Evolutionary conservation across 2,329 filamentous ascomycete genomes (phyloP).

Genomic region (Pseudogymnoascus verrucosus): DNA sequence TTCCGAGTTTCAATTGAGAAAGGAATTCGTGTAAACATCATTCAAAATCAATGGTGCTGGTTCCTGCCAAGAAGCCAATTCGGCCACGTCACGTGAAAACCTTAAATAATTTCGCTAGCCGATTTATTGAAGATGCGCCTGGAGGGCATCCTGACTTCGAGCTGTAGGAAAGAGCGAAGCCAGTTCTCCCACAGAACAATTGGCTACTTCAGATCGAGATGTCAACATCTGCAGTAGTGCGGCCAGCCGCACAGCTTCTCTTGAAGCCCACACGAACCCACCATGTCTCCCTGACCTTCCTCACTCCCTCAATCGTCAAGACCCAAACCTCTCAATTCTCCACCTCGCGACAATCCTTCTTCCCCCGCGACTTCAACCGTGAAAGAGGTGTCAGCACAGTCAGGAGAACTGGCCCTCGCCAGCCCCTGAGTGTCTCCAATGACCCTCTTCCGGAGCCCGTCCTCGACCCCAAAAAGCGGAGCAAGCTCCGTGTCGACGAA

Average conservation of each 20-base stretch:
- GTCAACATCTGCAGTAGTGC: slow-evolving; percentile 23
- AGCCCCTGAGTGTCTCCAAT: slow-evolving; percentile 66
- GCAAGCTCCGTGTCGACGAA: slow-evolving; percentile 48
- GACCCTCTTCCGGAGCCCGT: slow-evolving; percentile 67
- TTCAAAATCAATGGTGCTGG: neutral
- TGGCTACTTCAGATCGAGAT: slow-evolving; percentile 18
- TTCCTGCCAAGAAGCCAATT: slow-evolving; percentile 4
- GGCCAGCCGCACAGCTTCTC: slow-evolving; percentile 17
- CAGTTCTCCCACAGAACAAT: slow-evolving; percentile 12
- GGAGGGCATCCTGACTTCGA: slow-evolving; percentile 6
- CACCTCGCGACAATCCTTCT: slow-evolving; percentile 21
- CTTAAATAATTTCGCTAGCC: slow-evolving; percentile 10
- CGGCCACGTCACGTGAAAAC: slow-evolving; percentile 4
- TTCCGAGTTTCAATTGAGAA: neutral
- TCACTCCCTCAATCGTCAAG: slow-evolving; percentile 24
- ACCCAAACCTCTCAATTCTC: slow-evolving; percentile 27
- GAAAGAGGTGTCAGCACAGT: slow-evolving; percentile 75
- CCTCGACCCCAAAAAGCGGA: slow-evolving; percentile 47
- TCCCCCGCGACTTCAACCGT: slow-evolving; percentile 64
- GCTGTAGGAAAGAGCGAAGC: slow-evolving; percentile 3
- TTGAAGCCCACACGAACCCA: slow-evolving; percentile 14
- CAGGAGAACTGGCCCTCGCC: slow-evolving; percentile 65
- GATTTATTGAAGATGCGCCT: slow-evolving; percentile 1
- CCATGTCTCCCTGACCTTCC: slow-evolving; percentile 24
- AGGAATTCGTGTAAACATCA: neutral